These are phyloP conservation scores for Panicum hallii DNA, from an alignment of 202 grass and related monocot species.

Conservation along the genomic window DNA sequence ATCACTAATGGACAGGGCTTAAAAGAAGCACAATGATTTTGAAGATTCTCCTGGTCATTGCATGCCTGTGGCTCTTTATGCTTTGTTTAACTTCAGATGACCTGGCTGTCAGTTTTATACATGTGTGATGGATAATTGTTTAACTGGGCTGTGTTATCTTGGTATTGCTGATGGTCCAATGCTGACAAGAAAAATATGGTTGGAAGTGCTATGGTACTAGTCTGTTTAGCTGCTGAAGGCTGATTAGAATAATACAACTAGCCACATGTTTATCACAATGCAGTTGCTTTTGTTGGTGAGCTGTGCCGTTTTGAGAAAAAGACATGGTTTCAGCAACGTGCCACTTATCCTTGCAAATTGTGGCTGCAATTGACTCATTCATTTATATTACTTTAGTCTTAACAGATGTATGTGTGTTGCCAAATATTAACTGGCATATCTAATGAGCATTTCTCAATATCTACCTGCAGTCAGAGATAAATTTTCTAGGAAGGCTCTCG, in stretches of 20 bases:
- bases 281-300: conserved; percentile 28
- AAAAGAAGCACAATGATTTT: conserved; percentile 17
- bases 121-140: conserved; percentile 22
- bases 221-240: conserved; percentile 29
- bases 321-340: background rate
- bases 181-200: conserved; percentile 37
- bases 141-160: background rate
- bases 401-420: background rate
- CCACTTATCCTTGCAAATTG: background rate
- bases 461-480: conserved; percentile 83
- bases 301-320: conserved; percentile 10
- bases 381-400: background rate
- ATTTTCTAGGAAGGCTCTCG: conserved; percentile 87
- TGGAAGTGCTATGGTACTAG: conserved; percentile 33
- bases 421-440: conserved; percentile 18
- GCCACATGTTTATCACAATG: conserved; percentile 56
- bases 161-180: conserved; percentile 33
- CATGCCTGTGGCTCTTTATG: conserved; percentile 9
- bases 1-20: conserved; percentile 30
- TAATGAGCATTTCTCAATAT: conserved; percentile 36
- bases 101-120: conserved; percentile 20
- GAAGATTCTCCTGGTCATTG: conserved; percentile 33
- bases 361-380: background rate
- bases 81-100: conserved; percentile 36
- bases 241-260: conserved; percentile 33